These are phyloP conservation scores for Pseudozyma pruni DNA, from an alignment of 1,284 basidiomycete species.

Conservation along the genomic window DNA sequence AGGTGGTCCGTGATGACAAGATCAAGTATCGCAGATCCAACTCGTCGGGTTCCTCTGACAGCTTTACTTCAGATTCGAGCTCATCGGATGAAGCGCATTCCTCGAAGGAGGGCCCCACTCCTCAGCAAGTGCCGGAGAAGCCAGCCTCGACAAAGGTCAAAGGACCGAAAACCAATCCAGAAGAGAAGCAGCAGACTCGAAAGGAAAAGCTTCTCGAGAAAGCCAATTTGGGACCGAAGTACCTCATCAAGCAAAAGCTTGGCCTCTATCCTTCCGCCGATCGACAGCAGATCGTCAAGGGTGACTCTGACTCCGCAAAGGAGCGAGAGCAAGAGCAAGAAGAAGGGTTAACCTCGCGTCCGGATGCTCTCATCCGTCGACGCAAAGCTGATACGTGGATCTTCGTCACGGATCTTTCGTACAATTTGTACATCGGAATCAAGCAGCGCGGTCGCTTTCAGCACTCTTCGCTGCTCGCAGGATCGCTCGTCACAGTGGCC, in stretches of 20 bases:
- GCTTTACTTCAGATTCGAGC: conserved; percentile 28
- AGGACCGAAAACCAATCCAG: background rate
- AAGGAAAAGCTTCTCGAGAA: conserved; percentile 36
- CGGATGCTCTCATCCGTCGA: conserved; percentile 37
- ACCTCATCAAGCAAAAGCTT: conserved; percentile 43
- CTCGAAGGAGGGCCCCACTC: background rate
- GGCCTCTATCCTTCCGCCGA: conserved; percentile 35
- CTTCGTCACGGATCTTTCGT: conserved; percentile 47
- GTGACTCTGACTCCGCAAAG: background rate
- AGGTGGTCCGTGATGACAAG: conserved; percentile 44
- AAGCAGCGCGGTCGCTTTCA: conserved; percentile 56
- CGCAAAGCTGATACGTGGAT: conserved; percentile 47
- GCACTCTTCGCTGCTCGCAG: conserved; percentile 50
- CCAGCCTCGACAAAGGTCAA: too few species aligned
- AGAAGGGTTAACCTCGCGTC: background rate
- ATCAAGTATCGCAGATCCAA: conserved; percentile 40
- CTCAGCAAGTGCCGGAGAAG: background rate
- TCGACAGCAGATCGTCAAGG: conserved; percentile 39
- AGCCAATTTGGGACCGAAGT: conserved; percentile 47
- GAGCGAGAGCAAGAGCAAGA: background rate
- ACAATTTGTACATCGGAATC: conserved; percentile 54
- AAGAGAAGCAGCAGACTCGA: conserved; percentile 42
- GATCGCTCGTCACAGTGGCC: conserved; percentile 47
- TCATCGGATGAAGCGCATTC: conserved; percentile 1
- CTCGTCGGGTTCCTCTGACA: conserved; percentile 25